Evolutionary conservation across 2,329 filamentous ascomycete genomes (phyloP).

Genomic region (Fusarium sp.): DNA sequence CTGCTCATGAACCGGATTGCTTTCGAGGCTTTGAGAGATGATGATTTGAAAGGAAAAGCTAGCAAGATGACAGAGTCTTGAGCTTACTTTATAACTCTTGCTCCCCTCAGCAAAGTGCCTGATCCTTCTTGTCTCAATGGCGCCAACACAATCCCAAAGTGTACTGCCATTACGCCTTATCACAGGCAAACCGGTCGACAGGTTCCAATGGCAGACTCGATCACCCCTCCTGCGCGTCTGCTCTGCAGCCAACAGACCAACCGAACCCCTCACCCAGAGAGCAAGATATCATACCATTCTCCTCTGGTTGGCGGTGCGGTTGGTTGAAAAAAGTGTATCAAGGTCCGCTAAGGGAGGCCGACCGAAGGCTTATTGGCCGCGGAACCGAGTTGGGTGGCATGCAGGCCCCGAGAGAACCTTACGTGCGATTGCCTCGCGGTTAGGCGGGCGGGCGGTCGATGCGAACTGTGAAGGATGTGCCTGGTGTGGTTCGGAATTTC

Average conservation of each 20-base stretch:
- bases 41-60: neutral
- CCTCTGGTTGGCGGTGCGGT: constrained; percentile 25
- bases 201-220: constrained; percentile 18
- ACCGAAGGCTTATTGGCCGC: constrained; percentile 22
- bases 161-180: constrained; percentile 7
- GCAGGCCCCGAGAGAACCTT: constrained; percentile 12
- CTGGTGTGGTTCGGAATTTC: constrained; percentile 14
- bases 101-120: neutral
- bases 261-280: constrained; percentile 15
- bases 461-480: constrained; percentile 8
- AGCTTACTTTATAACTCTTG: constrained; percentile 28
- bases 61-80: neutral
- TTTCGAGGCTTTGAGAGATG: neutral
- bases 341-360: constrained; percentile 30
- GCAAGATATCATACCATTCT: constrained; percentile 13
- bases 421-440: constrained; percentile 2
- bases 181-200: constrained; percentile 5
- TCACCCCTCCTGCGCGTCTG: neutral
- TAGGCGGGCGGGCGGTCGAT: constrained; percentile 1
- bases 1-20: constrained; percentile 22
- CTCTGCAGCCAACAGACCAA: neutral
- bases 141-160: constrained; percentile 1
- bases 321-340: constrained; percentile 38
- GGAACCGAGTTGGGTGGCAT: constrained; percentile 21
- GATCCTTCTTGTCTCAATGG: constrained; percentile 7